phyloP scores from a whole-genome alignment of 2,329 filamentous ascomycete species.

The Pezicula carpinea region DNA sequence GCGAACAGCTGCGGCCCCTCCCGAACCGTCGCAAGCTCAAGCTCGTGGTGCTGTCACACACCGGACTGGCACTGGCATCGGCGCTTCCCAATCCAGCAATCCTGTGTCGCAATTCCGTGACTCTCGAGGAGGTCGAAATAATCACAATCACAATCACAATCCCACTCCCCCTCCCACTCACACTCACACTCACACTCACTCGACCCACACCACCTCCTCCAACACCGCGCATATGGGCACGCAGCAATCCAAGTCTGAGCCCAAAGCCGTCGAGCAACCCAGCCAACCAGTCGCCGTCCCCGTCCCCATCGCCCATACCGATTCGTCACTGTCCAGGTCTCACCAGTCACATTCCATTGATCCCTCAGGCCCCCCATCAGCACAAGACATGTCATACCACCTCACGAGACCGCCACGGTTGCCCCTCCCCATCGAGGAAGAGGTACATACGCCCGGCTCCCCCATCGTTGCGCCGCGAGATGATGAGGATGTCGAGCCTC shows the following conservation, averaged over 20 bases:
- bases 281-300: constrained; percentile 55
- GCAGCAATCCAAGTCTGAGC: constrained; percentile 24
- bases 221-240: constrained; percentile 18
- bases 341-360: constrained; percentile 45
- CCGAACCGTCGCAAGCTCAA: constrained; percentile 57
- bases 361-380: constrained; percentile 36
- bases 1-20: constrained; percentile 49
- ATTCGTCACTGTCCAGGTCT: constrained; percentile 20
- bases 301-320: constrained; percentile 18
- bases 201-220: not conserved
- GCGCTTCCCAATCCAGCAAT: constrained; percentile 19
- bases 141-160: constrained; percentile 12
- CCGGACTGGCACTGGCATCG: constrained; percentile 17
- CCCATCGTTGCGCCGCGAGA: constrained; percentile 78
- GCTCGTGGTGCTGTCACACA: constrained; percentile 35
- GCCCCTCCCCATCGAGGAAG: constrained; percentile 90
- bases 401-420: constrained; percentile 75
- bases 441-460: constrained; percentile 82
- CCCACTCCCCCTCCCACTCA: constrained; percentile 10
- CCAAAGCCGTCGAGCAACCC: constrained; percentile 36
- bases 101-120: constrained; percentile 13
- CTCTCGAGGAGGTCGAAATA: constrained; percentile 16
- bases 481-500: constrained; percentile 37
- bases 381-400: constrained; percentile 51
- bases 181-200: not conserved